Evolutionary conservation across 2,329 filamentous ascomycete species (phyloP).

Genomic region (Phoma herbarum): DNA sequence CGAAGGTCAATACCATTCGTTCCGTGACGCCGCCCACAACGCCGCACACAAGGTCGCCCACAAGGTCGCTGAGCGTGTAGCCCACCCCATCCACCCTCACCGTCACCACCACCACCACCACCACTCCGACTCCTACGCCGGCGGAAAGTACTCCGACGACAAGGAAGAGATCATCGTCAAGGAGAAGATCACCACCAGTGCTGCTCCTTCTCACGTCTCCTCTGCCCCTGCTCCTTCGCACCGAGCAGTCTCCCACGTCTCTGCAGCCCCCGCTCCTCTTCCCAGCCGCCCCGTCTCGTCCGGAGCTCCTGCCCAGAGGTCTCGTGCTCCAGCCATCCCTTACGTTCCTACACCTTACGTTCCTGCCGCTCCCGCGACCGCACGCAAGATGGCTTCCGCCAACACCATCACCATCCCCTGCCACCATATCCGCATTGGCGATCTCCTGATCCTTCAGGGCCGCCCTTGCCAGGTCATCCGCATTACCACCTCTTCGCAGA

Average conservation of each 20-base stretch:
- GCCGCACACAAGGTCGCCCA: conserved; percentile 61
- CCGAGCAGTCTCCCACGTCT: conserved; percentile 14
- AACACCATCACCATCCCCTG: conserved; percentile 98
- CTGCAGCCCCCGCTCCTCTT: conserved; percentile 39
- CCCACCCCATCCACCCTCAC: conserved; percentile 69
- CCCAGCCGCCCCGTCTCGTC: conserved; percentile 49
- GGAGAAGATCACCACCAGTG: conserved; percentile 52
- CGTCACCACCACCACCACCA: conserved; percentile 57
- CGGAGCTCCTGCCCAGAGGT: conserved; percentile 46
- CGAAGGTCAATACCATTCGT: conserved; percentile 77
- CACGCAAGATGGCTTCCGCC: conserved; percentile 63
- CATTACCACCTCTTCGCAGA: conserved; percentile 97
- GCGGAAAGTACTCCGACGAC: conserved; percentile 44
- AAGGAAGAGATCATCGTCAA: conserved; percentile 60
- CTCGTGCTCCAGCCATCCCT: conserved; percentile 55
- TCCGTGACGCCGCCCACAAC: conserved; percentile 74
- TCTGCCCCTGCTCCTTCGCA: conserved; percentile 23
- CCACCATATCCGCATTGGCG: conserved; percentile 99
- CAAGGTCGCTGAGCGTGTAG: conserved; percentile 66
- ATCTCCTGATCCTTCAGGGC: conserved; percentile 98
- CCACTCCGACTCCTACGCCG: conserved; percentile 48
- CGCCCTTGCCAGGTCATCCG: conserved; percentile 99
- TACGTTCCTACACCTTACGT: conserved; percentile 71
- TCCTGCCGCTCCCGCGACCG: conserved; percentile 32
- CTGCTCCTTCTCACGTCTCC: conserved; percentile 37